Evolutionary conservation across 2,329 filamentous ascomycete species (phyloP), one percentile per base, ranked within the genome.

Genomic region (Zymoseptoria brevis): DNA sequence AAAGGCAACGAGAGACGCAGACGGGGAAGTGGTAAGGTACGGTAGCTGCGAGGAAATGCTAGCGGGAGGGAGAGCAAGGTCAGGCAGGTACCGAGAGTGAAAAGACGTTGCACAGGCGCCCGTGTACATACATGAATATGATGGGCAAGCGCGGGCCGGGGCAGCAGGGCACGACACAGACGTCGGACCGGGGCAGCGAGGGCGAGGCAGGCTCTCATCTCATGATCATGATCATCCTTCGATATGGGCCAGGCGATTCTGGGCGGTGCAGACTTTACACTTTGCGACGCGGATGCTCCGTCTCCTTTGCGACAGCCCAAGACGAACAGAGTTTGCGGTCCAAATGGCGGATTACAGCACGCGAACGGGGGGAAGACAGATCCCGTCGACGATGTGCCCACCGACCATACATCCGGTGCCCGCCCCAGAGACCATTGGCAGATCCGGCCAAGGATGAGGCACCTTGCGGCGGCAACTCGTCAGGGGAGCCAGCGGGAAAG

Each of bases 371-470:
- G 35, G 35, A 45, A 45, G 35, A 45, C 35, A 45, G 35, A 6
- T 45, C 35, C 19, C 16, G 52, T 41, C 57, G 57, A 54, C 29
- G 45, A 16, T 24, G 48, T 41, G 56, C 51, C 56, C 59, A 53
- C 16, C 30, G 52, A 53, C 63, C 63, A 58, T 8, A 57, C 21
- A 58, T 60, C 56, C 61, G 63, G 63, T 52, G 56, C 50, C 35
- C 35, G 16, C 35, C 35, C 51, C 56, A 50, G 50, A 54, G 53
- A 53, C 54, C 53, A 54, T 57, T 45, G 35, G 35, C 35, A 45
- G 35, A 45, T 45, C 11, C 35, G 5, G 35, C 35, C 35, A n/a
- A 45, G 35, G 13, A 45, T 45, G 13, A 13, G 35, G 35, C 16
- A 45, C 35, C 35, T n/a, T 45, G 35, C 35, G 35, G 35, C 35